phyloP scores from a whole-genome alignment of 331 rosid genomes.

The Saraca asoca region DNA sequence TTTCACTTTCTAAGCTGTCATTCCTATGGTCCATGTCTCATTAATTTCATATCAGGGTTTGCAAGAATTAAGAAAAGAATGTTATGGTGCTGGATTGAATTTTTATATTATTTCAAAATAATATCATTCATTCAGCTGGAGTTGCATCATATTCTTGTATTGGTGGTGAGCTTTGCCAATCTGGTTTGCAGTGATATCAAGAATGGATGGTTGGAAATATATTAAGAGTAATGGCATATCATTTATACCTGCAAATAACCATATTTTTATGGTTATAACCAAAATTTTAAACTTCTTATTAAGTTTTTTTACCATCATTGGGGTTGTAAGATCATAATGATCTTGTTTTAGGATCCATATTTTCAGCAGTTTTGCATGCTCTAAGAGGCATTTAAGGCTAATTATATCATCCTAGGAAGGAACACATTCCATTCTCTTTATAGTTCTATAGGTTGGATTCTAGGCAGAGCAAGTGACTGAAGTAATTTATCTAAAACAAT shows the following conservation, averaged over 20 bases:
- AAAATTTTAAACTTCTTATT: not conserved
- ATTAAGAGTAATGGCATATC: not conserved
- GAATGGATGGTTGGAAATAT: not conserved
- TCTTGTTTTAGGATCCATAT: not conserved
- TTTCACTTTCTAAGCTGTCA: conserved; percentile 14
- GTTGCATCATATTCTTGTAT: not conserved
- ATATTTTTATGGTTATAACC: not conserved
- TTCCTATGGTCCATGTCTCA: not conserved
- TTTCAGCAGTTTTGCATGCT: not conserved
- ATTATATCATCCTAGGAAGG: not conserved
- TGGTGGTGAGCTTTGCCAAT: not conserved
- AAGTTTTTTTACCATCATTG: not conserved
- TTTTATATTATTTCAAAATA: not conserved
- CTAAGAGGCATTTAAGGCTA: not conserved
- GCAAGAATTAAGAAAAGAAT: conserved; percentile 4
- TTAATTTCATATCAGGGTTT: not conserved
- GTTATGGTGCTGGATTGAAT: not conserved
- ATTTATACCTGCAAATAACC: not conserved
- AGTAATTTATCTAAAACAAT: not conserved
- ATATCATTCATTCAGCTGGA: not conserved
- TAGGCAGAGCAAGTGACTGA: not conserved
- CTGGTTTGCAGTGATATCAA: no score
- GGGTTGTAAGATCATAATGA: not conserved
- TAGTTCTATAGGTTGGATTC: not conserved
- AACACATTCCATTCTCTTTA: not conserved